Evolutionary conservation across 306 rosid species (phyloP).

Genomic region (Delonix regia): DNA sequence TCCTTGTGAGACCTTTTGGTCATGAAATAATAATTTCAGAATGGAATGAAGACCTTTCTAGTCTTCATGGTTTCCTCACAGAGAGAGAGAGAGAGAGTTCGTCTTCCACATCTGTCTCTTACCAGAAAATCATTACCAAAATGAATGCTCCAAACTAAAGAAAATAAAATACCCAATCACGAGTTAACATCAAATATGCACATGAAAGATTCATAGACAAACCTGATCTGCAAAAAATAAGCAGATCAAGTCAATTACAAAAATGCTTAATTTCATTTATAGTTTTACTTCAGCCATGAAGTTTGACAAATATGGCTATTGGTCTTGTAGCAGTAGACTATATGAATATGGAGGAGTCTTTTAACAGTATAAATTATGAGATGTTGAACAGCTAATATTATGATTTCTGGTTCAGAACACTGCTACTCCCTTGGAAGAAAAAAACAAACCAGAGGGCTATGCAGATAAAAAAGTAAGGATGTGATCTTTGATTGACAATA

Average conservation of each 20-base stretch:
- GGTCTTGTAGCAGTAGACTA: background rate
- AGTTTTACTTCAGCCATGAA: background rate
- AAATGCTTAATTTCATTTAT: background rate
- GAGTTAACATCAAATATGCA: background rate
- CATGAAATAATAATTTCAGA: conserved; percentile 33
- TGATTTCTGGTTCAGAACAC: conserved; percentile 29
- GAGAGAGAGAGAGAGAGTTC: too few species aligned
- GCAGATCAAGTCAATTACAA: background rate
- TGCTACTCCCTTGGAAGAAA: conserved; percentile 25
- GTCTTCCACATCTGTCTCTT: conserved; percentile 9
- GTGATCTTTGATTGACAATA: conserved; percentile 43
- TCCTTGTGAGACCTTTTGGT: conserved; percentile 27
- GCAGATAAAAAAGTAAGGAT: conserved; percentile 32
- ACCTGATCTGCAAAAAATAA: background rate
- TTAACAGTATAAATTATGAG: background rate
- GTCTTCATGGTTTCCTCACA: conserved; percentile 4
- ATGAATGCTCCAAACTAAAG: background rate
- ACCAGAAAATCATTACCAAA: conserved; percentile 5
- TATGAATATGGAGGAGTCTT: background rate
- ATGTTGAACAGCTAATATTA: conserved; percentile 6
- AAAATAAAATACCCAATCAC: background rate
- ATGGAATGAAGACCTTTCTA: background rate
- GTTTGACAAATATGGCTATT: background rate
- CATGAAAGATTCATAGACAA: background rate
- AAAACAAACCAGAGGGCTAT: conserved; percentile 23